A percentile compares a stretch with the other conserved stretches of the same genome.
phyloP scores from a whole-genome alignment of 352 stramenopile genomes.

The Aphanomyces astaci region DNA sequence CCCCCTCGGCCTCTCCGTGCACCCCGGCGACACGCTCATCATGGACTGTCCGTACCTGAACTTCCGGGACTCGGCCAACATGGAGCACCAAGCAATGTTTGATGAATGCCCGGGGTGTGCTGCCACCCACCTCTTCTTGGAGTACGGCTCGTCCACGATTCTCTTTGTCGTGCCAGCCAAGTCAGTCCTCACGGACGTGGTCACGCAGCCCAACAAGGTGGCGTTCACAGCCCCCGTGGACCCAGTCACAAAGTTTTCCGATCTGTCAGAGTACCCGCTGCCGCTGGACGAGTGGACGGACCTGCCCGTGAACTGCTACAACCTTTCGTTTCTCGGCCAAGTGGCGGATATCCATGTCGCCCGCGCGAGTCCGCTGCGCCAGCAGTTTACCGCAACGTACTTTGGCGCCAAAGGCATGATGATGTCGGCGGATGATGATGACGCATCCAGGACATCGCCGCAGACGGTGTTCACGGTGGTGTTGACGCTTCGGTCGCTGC shows the following conservation, averaged over 20 bases:
- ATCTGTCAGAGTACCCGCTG: constrained; percentile 10
- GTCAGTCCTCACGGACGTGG: background rate
- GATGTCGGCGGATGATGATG: background rate
- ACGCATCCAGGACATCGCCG: background rate
- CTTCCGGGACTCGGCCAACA: background rate
- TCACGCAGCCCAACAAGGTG: background rate
- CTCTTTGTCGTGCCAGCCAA: constrained; percentile 7
- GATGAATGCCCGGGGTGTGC: background rate
- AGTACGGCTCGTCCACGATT: constrained; percentile 22
- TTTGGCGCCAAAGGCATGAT: background rate
- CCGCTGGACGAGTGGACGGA: background rate
- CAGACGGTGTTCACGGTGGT: background rate
- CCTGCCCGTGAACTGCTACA: constrained; percentile 1
- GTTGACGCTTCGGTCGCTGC: background rate
- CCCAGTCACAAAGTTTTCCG: constrained; percentile 11
- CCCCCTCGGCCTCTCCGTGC: background rate
- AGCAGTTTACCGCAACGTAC: background rate
- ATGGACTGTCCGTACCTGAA: constrained; percentile 19
- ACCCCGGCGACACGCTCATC: constrained; percentile 11
- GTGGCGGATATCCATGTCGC: background rate
- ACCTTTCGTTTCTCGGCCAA: constrained; percentile 12
- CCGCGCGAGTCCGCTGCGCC: background rate
- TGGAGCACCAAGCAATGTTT: constrained; percentile 11
- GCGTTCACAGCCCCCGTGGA: constrained; percentile 8
- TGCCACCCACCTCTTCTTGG: constrained; percentile 1